Conservation (phyloP, 805 yeast species). For the Starmera amethionina region DNA sequence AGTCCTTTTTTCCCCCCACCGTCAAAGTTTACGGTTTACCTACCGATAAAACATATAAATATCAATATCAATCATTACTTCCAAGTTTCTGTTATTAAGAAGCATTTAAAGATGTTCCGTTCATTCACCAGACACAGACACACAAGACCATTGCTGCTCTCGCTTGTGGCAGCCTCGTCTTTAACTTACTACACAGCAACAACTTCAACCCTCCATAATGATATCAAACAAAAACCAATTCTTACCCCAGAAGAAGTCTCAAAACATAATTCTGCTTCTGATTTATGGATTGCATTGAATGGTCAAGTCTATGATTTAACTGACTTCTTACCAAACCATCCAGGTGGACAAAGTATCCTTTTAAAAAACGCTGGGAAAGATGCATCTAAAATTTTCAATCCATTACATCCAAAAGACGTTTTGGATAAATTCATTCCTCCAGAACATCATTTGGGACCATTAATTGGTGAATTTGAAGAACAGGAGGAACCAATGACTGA, state of each 20-base stretch:
- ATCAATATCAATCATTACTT: too few species aligned
- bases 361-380: slow-evolving; percentile 75
- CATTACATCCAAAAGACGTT: slow-evolving; percentile 86
- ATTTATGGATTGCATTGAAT: slow-evolving; percentile 81
- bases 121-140: too few species aligned
- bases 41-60: too few species aligned
- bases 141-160: too few species aligned
- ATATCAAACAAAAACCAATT: too few species aligned
- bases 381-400: slow-evolving; percentile 77
- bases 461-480: slow-evolving; percentile 26
- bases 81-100: too few species aligned
- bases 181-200: too few species aligned
- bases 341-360: slow-evolving; percentile 70
- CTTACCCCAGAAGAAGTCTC: slow-evolving; percentile 18
- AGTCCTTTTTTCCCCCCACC: too few species aligned
- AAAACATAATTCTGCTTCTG: slow-evolving; percentile 30
- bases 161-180: too few species aligned
- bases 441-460: slow-evolving; percentile 54
- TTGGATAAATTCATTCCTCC: slow-evolving; percentile 50
- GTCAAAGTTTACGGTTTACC: too few species aligned
- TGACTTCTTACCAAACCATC: slow-evolving; percentile 66
- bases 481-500: slow-evolving; percentile 24
- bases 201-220: too few species aligned
- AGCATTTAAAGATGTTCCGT: too few species aligned
- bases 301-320: slow-evolving; percentile 75